phyloP scores from a whole-genome alignment of 2,329 filamentous ascomycete genomes.

The Aplosporella prunicola region DNA sequence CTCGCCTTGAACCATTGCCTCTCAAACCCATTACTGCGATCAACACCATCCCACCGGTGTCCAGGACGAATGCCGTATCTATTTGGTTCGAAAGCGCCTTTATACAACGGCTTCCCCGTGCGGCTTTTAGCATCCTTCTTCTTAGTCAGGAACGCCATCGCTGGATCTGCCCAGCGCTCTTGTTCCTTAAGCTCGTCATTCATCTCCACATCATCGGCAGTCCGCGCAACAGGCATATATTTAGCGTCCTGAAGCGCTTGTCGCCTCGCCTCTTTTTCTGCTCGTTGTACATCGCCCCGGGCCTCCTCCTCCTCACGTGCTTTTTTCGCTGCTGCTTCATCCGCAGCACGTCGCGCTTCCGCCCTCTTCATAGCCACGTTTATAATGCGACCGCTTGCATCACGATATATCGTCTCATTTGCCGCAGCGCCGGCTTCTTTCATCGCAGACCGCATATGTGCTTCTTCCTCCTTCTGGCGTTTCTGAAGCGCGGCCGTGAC shows the following conservation, averaged over 20 bases:
- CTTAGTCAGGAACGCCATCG: slow-evolving; percentile 59
- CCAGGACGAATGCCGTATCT: slow-evolving; percentile 88
- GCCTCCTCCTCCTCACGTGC: slow-evolving; percentile 58
- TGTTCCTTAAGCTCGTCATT: slow-evolving; percentile 71
- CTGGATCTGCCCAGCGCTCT: slow-evolving; percentile 84
- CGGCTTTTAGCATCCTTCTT: slow-evolving; percentile 36
- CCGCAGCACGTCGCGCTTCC: neutral
- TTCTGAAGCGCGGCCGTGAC: slow-evolving; percentile 51
- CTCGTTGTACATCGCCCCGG: slow-evolving; percentile 76
- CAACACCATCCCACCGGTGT: slow-evolving; percentile 94
- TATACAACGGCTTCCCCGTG: slow-evolving; percentile 59
- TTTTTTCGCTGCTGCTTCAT: slow-evolving; percentile 50
- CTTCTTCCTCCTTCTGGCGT: slow-evolving; percentile 55
- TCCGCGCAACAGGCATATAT: slow-evolving; percentile 68
- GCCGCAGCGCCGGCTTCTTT: slow-evolving; percentile 34
- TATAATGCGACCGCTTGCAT: neutral
- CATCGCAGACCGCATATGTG: slow-evolving; percentile 37
- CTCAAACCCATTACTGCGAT: slow-evolving; percentile 89
- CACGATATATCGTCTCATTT: slow-evolving; percentile 43
- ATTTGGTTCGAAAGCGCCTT: slow-evolving; percentile 76
- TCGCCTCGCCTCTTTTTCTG: slow-evolving; percentile 53
- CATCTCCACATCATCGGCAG: slow-evolving; percentile 75
- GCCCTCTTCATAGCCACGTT: slow-evolving; percentile 47
- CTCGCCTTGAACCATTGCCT: slow-evolving; percentile 82
- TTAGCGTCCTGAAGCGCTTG: slow-evolving; percentile 70